Base-by-base conservation (phyloP, 352 stramenopile genomes). In the Phytophthora chlamydospora region DNA sequence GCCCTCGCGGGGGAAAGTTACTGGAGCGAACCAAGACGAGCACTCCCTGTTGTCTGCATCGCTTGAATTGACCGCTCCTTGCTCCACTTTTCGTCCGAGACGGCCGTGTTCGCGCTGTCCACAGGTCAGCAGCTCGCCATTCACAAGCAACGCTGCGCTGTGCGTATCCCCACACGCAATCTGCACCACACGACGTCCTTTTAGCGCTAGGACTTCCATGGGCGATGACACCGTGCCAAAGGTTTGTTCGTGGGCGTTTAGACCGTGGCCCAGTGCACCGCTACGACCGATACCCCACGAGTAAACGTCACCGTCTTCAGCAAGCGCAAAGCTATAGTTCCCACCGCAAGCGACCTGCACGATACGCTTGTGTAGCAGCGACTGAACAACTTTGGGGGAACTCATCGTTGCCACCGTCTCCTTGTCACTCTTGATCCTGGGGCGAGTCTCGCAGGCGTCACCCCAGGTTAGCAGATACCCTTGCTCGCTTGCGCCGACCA, bases 391-490 rank as follows among this genome's bases (percentile, higher is more conserved):
- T 42, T 45, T 66, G 0, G 78, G 74, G 11, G 50, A 46, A 1
- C 17, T 47, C 2, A 51, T 38, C 12, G 40, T 19, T 12, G 17
- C 46, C 4, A 21, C n/a, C 10, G 16, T 6, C 21, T 54, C 51
- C 6, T 50, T 19, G 9, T 36, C 57, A 27, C 27, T 38, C 12
- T 50, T 71, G 21, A 66, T 62, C 9, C 73, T 75, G 8, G 78
- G 59, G 8, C 80, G 76, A 7, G 71, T 66, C 9, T 78, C 63
- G 3, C 59, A 52, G 8, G 71, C 72, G n/a, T 84, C 68, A n/a
- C 86, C 86, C 82, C 80, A 95, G n/a, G 77, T 79, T 32, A 93
- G 61, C 32, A 91, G 33, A 62, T 91, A 89, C 14, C 83, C 84
- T 34, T 90, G 81, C 59, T 95, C 84, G 2, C 80, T 91, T 40